These are phyloP conservation scores for Curvularia sp. DNA, from an alignment of 2,329 filamentous ascomycete genomes.

Conservation along the genomic window DNA sequence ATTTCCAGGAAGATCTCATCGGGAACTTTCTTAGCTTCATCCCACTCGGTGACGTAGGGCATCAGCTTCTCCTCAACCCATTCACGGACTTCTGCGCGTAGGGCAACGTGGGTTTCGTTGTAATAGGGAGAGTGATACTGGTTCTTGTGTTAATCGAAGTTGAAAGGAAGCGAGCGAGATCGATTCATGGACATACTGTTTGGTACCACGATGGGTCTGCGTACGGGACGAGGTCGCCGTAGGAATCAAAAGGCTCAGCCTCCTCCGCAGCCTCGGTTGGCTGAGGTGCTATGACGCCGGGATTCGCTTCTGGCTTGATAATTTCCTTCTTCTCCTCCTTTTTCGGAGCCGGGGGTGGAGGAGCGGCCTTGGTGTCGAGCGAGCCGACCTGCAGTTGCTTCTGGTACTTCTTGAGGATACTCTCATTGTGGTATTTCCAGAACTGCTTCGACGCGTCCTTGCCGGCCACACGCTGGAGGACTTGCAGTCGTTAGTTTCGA, in stretches of 20 bases:
- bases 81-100: constrained; percentile 87
- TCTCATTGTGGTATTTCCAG: constrained; percentile 69
- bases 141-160: constrained; percentile 13
- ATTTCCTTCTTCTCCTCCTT: constrained; percentile 55
- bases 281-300: constrained; percentile 58
- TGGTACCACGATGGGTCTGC: constrained; percentile 96
- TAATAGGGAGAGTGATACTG: constrained; percentile 96
- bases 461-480: constrained; percentile 69
- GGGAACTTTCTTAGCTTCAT: constrained; percentile 90
- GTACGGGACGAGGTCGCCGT: constrained; percentile 86
- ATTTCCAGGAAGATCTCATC: constrained; percentile 92
- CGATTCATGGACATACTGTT: constrained; percentile 66
- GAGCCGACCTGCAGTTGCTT: constrained; percentile 69
- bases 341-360: constrained; percentile 58
- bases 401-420: constrained; percentile 68
- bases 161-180: background rate
- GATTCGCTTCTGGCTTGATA: constrained; percentile 65
- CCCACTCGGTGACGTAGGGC: constrained; percentile 93
- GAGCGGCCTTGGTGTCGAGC: constrained; percentile 77
- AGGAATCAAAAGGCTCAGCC: constrained; percentile 79
- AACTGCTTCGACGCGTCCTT: constrained; percentile 74
- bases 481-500: constrained; percentile 48
- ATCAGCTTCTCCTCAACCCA: constrained; percentile 92
- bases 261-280: constrained; percentile 57
- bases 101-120: constrained; percentile 90